Base-by-base conservation (phyloP, 352 stramenopile species). In the Phytopythium montanum region DNA sequence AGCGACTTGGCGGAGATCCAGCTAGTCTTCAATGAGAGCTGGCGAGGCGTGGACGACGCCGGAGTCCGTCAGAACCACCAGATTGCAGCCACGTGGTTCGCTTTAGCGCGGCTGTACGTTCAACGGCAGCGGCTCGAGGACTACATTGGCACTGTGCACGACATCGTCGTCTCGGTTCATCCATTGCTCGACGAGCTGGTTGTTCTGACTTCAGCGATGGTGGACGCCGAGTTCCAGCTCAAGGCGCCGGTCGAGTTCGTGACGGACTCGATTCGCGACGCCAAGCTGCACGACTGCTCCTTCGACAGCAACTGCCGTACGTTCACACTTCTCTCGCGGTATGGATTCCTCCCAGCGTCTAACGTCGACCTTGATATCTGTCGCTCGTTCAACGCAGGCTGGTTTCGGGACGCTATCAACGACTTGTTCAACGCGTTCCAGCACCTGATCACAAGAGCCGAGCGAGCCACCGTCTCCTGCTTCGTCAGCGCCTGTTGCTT, bases 241-340 rank as follows among this genome's bases (percentile, higher is more conserved):
- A 87, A 92, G 50, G 61, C 62, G 2, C 54, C 72, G 0, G 69
- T 89, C 31, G 76, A 90, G 61, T 86, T 80, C 56, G 77, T 80
- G 56, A 89, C 75, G 0, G 66, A 81, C 26, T 62, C 62, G 3
- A 72, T 90, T 8, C 79, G 77, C 5, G 41, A 54, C 2, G 73
- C 70, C 65, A 90, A 85, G 48, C 76, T 88, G 25, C 56, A 61
- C 19, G 80, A 92, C 60, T 92, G 80, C 54, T 58, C 69, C 10
- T 86, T 74, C 57, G 65, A 76, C 42, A 68, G 56, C 23, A 87
- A 88, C 60, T 90, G 80, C 61, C 69, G 79, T 88, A 69, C 56
- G 69, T 54, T 3, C 28, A 51, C n/a, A 23, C 1, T 6, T 45
- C 8, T 8, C 6, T 3, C 13, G 6, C n/a, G 21, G 8, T 18